These are phyloP conservation scores for Ramichloridium luteum DNA, from an alignment of 2,329 filamentous ascomycete genomes.

Conservation along the genomic window DNA sequence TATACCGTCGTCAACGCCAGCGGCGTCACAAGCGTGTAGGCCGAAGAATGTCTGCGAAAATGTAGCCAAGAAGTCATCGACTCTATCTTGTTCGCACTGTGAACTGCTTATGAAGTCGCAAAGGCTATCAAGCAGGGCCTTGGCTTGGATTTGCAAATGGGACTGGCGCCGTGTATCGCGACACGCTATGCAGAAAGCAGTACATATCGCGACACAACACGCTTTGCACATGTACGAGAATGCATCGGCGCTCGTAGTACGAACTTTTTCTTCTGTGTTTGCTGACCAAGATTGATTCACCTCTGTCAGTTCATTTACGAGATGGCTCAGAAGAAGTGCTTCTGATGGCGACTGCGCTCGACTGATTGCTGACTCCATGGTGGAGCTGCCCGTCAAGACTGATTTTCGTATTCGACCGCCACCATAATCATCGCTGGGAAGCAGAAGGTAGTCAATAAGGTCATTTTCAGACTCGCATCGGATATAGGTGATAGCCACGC, in stretches of 20 bases:
- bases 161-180: slow-evolving; percentile 17
- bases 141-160: slow-evolving; percentile 18
- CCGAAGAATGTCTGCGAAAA: slow-evolving; percentile 18
- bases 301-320: slow-evolving; percentile 13
- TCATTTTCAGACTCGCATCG: slow-evolving; percentile 28
- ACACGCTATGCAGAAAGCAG: slow-evolving; percentile 16
- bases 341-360: too few species aligned
- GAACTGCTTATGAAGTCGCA: slow-evolving; percentile 24
- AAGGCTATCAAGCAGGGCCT: slow-evolving; percentile 21
- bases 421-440: slow-evolving; percentile 4
- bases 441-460: slow-evolving; percentile 40
- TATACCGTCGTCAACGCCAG: neutral
- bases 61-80: slow-evolving; percentile 31
- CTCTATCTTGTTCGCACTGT: slow-evolving; percentile 31
- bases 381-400: too few species aligned
- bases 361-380: too few species aligned
- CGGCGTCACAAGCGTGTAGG: slow-evolving; percentile 2
- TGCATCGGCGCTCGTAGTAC: slow-evolving; percentile 9
- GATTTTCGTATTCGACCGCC: too few species aligned
- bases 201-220: slow-evolving; percentile 17
- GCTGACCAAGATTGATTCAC: slow-evolving; percentile 8
- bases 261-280: slow-evolving; percentile 6
- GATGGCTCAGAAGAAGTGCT: slow-evolving; percentile 13
- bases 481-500: slow-evolving; percentile 34
- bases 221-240: slow-evolving; percentile 16